Evolutionary conservation across 2,329 filamentous ascomycete species (phyloP), one percentile per base, ranked within the genome.

Genomic region (Clonostachys byssicola): DNA sequence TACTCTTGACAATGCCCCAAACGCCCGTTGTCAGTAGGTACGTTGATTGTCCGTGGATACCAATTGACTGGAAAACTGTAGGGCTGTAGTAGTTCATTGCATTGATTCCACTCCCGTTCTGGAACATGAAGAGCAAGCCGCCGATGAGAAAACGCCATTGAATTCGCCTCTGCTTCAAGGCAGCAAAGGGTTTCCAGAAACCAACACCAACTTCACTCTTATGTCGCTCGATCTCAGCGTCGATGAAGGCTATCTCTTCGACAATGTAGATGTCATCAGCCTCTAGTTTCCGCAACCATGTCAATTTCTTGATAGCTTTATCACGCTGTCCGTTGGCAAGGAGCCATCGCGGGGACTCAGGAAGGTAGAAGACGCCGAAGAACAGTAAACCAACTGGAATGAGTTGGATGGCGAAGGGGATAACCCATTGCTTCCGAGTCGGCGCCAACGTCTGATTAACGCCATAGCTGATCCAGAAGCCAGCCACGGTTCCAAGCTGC

Each of bases 81-180:
- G 61, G 61, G 2, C 72, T 76, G 64, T 86, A 89, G 67, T 89
- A 90, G 70, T 89, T n/a, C n/a, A n/a, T n/a, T n/a, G n/a, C n/a
- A n/a, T n/a, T n/a, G n/a, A n/a, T n/a, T n/a, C n/a, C n/a, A n/a
- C n/a, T 57, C 43, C 84, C 84, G 56, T 92, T 92, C 65, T 92
- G 88, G 76, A 84, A 90, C 45, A 92, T 70, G 72, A 92, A 92
- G 17, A 92, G 74, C 57, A 88, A 78, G 47, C 79, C 78, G 43
- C 88, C 88, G 12, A 92, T 74, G 61, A 89, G 80, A 66, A 92
- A 83, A 40, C 88, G 80, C 72, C 82, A 89, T 54, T 80, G 80
- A 30, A 88, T 77, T 58, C 77, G 77, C 49, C 68, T 72, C 53
- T 80, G 67, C 54, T 72, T 74, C 48, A 76, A 71, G 18, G 80